phyloP scores from a whole-genome alignment of 306 rosid genomes.

The Acacia confusa region DNA sequence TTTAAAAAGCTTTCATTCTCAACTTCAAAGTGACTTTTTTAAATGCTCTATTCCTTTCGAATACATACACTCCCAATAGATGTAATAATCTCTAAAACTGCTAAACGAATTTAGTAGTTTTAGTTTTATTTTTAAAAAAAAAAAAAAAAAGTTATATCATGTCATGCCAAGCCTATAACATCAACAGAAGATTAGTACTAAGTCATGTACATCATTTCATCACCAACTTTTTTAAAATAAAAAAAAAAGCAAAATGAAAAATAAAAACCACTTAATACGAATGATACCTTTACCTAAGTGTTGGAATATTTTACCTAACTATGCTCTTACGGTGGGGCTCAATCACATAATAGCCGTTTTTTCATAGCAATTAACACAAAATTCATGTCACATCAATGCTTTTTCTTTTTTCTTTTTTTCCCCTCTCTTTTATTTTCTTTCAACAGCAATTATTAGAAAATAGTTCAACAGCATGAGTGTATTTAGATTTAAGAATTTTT shows the following conservation, averaged over 20 bases:
- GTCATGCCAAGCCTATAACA: background rate
- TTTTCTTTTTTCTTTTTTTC: no score
- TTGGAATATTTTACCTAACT: background rate
- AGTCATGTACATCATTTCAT: background rate
- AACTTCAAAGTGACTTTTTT: slow-evolving; percentile 12
- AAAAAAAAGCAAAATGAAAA: no score
- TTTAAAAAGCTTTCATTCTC: background rate
- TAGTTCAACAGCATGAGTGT: no score
- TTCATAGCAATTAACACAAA: background rate
- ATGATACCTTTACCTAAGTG: no score
- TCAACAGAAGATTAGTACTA: background rate
- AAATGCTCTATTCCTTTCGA: background rate
- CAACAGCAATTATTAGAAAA: no score
- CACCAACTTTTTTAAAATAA: no score
- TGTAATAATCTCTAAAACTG: background rate
- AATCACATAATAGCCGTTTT: no score
- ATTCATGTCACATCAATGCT: background rate
- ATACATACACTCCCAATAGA: background rate
- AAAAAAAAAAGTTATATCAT: background rate
- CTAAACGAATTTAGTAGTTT: background rate
- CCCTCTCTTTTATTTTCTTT: background rate
- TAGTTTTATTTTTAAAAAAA: no score
- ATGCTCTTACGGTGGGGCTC: no score
- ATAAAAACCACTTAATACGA: no score
- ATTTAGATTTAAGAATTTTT: no score